A percentile compares a stretch with the other conserved stretches of the same genome.
These are phyloP conservation scores for Sphagnum magellanicum DNA, from an alignment of 228 moss, liverwort and hornwort species.

Conservation along the genomic window DNA sequence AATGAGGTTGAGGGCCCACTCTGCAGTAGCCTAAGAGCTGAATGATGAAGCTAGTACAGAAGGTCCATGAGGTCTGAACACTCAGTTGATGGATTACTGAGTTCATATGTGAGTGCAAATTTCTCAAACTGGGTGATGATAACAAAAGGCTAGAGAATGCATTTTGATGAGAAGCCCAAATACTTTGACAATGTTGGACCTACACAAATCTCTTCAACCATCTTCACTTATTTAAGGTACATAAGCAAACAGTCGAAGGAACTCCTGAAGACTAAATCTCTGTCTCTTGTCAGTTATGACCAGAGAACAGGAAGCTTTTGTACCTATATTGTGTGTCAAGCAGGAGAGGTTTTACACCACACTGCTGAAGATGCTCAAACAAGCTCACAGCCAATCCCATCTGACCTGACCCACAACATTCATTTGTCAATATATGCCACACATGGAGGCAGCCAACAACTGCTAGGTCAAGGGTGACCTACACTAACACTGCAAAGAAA, in stretches of 20 bases:
- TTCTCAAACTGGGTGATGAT: too few relatives aligned
- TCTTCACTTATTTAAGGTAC: too few relatives aligned
- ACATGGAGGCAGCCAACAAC: neutral
- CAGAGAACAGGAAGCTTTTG: neutral
- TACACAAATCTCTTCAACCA: neutral
- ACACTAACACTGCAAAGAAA: neutral
- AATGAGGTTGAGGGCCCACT: too few relatives aligned
- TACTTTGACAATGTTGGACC: neutral
- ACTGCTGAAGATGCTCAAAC: constrained; percentile 85
- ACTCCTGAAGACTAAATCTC: too few relatives aligned
- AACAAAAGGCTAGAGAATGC: too few relatives aligned
- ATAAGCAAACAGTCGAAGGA: too few relatives aligned
- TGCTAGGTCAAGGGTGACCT: neutral
- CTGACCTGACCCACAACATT: constrained; percentile 25
- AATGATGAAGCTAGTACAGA: neutral
- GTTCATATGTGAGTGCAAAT: too few relatives aligned
- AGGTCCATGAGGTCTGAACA: neutral
- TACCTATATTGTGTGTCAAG: constrained; percentile 96
- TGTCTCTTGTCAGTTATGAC: too few relatives aligned
- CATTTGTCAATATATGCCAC: too few relatives aligned
- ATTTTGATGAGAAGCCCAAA: too few relatives aligned
- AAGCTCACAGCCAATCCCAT: constrained; percentile 68
- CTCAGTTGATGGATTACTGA: too few relatives aligned
- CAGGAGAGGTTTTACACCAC: constrained; percentile 72
- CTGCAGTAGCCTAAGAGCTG: neutral